Base-by-base conservation (phyloP, 2,329 filamentous ascomycete species). In the Cladophialophora bantiana region DNA sequence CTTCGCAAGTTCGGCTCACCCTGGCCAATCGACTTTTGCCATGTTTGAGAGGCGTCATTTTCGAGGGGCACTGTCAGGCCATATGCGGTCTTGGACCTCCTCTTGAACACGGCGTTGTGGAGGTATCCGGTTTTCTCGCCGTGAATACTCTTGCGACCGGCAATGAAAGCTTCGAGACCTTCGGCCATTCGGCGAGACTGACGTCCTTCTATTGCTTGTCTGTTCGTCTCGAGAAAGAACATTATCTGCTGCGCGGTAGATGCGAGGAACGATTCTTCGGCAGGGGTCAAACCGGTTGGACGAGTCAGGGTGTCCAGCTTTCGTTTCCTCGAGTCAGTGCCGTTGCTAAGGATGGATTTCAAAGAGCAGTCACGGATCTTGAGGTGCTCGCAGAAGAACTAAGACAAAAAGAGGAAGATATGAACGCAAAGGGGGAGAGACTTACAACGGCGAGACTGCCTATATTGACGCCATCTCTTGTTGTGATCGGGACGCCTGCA, bases 401-500 rank as follows among this genome's bases (percentile, higher is more conserved):
- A 26, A 20, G 4, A 50, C 10, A 3, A 10, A 12, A 26, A 50
- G 18, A 42, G 26, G 26, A 26, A 26, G 26, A 50, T 20, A 42
- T 42, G 15, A 50, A 50, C 45, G 20, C 18, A 20, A 26, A 6
- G 18, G 45, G 26, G 18, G 45, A 50, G 45, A 50, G 18, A 26
- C 45, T 50, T 50, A 50, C 45, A 15, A 77, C 67, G 53, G 73
- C 76, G 12, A 77, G 58, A 59, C 71, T 75, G n/a, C 75, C 75
- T 53, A 77, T 77, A 63, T 74, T 76, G 63, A 76, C 71, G 3
- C 74, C 74, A 34, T 70, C 71, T 40, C 69, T 72, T n/a, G 75
- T 76, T 13, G 67, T 75, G 35, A 77, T 64, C 12, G 75, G 75
- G 26, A 74, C 75, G n/a, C 67, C 75, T 20, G 74, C 75, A 61